phyloP scores from a whole-genome alignment of 2,329 filamentous ascomycete genomes.

The Tolypocladium pustulatum region DNA sequence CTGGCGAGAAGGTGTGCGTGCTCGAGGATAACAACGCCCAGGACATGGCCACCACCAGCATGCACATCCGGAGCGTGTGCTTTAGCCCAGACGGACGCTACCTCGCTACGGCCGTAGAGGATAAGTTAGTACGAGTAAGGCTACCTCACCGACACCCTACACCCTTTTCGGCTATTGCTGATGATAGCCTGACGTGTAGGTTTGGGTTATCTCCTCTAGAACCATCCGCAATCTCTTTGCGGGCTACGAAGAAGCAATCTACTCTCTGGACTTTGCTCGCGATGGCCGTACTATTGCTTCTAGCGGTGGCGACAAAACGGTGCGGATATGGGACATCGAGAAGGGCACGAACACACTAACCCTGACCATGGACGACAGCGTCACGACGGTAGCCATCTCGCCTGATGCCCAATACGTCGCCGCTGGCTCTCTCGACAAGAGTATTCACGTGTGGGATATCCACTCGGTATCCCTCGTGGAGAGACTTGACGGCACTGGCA shows the following conservation, averaged over 20 bases:
- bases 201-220: slow-evolving; percentile 83
- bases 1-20: slow-evolving; percentile 78
- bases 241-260: slow-evolving; percentile 98
- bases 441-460: slow-evolving; percentile 93
- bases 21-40: slow-evolving; percentile 74
- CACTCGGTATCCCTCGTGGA: slow-evolving; percentile 77
- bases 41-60: slow-evolving; percentile 68
- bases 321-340: slow-evolving; percentile 93
- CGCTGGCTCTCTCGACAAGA: slow-evolving; percentile 93
- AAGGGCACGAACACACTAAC: slow-evolving; percentile 71
- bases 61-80: slow-evolving; percentile 96
- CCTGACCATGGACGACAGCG: slow-evolving; percentile 88
- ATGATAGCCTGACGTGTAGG: slow-evolving; percentile 33
- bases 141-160: neutral
- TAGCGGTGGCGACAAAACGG: slow-evolving; percentile 89
- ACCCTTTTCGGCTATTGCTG: too few species aligned
- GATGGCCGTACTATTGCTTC: slow-evolving; percentile 93
- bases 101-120: slow-evolving; percentile 93
- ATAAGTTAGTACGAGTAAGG: slow-evolving; percentile 88
- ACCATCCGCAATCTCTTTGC: slow-evolving; percentile 85
- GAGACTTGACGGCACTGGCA: slow-evolving; percentile 81
- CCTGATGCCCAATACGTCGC: slow-evolving; percentile 91
- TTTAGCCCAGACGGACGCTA: slow-evolving; percentile 95
- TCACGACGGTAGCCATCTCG: slow-evolving; percentile 95
- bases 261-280: slow-evolving; percentile 87